phyloP scores from a whole-genome alignment of 768 basidiomycete species.

The Suillus plorans region DNA sequence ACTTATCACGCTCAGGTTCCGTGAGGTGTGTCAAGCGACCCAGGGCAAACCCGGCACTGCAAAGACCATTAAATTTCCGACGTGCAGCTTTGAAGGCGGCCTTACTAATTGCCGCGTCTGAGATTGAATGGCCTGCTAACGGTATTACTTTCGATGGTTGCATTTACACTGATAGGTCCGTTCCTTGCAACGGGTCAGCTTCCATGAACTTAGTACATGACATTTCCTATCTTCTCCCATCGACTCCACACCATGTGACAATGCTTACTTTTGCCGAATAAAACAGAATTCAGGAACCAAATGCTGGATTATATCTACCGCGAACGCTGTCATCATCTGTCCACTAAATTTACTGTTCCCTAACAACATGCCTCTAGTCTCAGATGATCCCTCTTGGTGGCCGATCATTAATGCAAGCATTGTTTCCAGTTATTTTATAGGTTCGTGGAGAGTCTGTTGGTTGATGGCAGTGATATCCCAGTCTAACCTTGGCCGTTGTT shows the following conservation, averaged over 20 bases:
- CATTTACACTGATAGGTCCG: neutral
- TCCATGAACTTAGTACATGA: neutral
- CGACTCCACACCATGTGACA: neutral
- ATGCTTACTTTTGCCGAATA: neutral
- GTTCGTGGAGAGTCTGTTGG: neutral
- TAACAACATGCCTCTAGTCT: neutral
- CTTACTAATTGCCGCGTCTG: neutral
- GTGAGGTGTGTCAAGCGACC: no score
- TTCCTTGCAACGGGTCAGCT: neutral
- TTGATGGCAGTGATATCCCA: neutral
- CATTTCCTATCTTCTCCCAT: neutral
- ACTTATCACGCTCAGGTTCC: neutral
- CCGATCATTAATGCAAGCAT: neutral
- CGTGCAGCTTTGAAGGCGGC: neutral
- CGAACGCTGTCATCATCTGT: neutral
- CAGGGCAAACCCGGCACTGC: neutral
- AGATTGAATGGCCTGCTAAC: neutral
- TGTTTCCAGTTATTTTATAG: neutral
- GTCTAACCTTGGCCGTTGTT: neutral
- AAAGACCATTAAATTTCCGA: neutral
- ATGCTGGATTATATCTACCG: neutral
- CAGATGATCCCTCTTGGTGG: neutral
- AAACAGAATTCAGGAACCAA: neutral
- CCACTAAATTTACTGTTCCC: neutral
- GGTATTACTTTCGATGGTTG: neutral